A percentile compares a stretch with the other conserved stretches of the same genome.
These are phyloP conservation scores for Wickerhamomyces canadensis DNA, from an alignment of 805 yeast genomes.

Conservation along the genomic window DNA sequence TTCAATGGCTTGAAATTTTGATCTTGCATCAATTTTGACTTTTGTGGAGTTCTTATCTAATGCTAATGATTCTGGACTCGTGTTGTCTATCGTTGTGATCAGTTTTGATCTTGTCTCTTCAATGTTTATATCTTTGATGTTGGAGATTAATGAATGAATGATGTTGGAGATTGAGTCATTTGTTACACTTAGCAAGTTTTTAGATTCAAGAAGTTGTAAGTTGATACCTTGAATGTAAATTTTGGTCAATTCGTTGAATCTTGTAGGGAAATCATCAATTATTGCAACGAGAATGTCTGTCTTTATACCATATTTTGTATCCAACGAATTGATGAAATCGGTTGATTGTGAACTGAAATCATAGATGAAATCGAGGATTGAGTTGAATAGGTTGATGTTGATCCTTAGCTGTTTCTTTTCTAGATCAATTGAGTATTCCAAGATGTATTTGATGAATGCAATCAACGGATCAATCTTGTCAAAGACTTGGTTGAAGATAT, in stretches of 20 bases:
- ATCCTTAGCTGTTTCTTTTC: slow-evolving; percentile 23
- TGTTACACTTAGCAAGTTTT: slow-evolving; percentile 11
- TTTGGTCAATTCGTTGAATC: slow-evolving; percentile 28
- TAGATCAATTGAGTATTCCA: slow-evolving; percentile 26
- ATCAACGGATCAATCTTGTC: slow-evolving; percentile 22
- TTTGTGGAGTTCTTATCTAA: slow-evolving; percentile 35
- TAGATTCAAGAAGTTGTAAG: slow-evolving; percentile 31
- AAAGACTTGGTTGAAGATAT: slow-evolving; percentile 42
- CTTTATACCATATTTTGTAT: slow-evolving; percentile 15
- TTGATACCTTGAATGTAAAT: slow-evolving; percentile 33
- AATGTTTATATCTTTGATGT: slow-evolving; percentile 29
- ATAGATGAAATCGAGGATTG: slow-evolving; percentile 51
- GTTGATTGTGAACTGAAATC: slow-evolving; percentile 56
- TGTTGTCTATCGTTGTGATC: slow-evolving; percentile 28
- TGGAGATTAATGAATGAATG: slow-evolving; percentile 18
- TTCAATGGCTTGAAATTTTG: slow-evolving; percentile 59
- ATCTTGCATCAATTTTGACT: slow-evolving; percentile 39
- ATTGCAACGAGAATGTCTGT: slow-evolving; percentile 10
- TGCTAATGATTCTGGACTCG: slow-evolving; percentile 22
- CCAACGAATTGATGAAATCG: slow-evolving; percentile 37
- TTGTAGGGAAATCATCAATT: slow-evolving; percentile 5
- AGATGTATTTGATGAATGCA: slow-evolving; percentile 22
- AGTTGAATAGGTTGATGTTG: slow-evolving; percentile 41
- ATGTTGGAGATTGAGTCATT: slow-evolving; percentile 20
- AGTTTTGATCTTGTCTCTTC: slow-evolving; percentile 25